Base-by-base conservation (phyloP, 345 rosid genomes). In the Rubroshorea leprosula region DNA sequence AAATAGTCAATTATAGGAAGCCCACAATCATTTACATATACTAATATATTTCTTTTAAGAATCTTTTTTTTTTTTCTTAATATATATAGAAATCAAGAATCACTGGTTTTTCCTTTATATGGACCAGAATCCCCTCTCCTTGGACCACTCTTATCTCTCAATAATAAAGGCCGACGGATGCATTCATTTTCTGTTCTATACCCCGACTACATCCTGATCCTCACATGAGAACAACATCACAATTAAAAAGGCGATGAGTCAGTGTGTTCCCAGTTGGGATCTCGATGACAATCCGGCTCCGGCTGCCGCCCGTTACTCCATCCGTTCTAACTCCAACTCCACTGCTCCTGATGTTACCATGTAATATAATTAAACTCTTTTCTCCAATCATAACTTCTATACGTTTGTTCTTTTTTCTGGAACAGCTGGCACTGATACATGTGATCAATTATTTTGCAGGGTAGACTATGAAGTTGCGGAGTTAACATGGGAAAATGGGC, bases 401-500 rank as follows among this genome's bases (percentile, higher is more conserved):
- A n/a, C n/a, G n/a, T n/a, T n/a, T n/a, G n/a, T n/a, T n/a, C n/a
- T n/a, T n/a, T n/a, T n/a, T n/a, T n/a, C n/a, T n/a, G n/a, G n/a
- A n/a, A n/a, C n/a, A n/a, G n/a, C n/a, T n/a, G n/a, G n/a, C n/a
- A n/a, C n/a, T n/a, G n/a, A n/a, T n/a, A n/a, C n/a, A n/a, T n/a
- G n/a, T n/a, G n/a, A n/a, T n/a, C n/a, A n/a, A n/a, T n/a, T n/a
- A n/a, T 35, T 54, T 45, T 60, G 68, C 86, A 92, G 99, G 77
- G 62, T 63, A 55, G 78, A 79, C 62, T 83, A 76, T 26, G 97
- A 83, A 73, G 94, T 93, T 27, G 85, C 97, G 20, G 99, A 93
- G 77, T 75, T 93, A 66, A 93, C 97, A 29, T 93, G 99, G 99
- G 83, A 89, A 71, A 93, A 89, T 64, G 97, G 97, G 3, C 97